These are phyloP conservation scores for Trematosphaeria pertusa DNA, from an alignment of 2,329 filamentous ascomycete genomes.

Conservation along the genomic window DNA sequence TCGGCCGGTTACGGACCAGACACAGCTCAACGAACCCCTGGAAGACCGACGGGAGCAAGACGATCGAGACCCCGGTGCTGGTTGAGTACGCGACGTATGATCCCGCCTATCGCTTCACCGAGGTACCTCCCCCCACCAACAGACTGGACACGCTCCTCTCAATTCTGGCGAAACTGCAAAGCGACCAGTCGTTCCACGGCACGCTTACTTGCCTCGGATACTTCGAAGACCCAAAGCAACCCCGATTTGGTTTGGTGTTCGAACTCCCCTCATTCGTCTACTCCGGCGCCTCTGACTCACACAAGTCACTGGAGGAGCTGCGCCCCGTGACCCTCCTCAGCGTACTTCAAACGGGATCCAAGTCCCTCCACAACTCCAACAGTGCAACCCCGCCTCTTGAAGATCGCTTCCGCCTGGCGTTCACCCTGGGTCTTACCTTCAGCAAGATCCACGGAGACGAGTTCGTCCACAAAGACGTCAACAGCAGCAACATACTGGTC, in stretches of 20 bases:
- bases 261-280: constrained; percentile 67
- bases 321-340: constrained; percentile 55
- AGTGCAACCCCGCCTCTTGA: constrained; percentile 64
- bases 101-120: constrained; percentile 54
- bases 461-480: constrained; percentile 74
- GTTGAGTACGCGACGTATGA: constrained; percentile 71
- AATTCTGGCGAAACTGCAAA: constrained; percentile 38
- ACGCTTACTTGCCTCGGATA: constrained; percentile 70
- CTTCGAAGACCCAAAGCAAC: constrained; percentile 75
- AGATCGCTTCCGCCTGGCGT: constrained; percentile 76
- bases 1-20: constrained; percentile 52
- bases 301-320: constrained; percentile 47
- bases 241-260: constrained; percentile 75
- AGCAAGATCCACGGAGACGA: constrained; percentile 75
- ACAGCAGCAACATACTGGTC: constrained; percentile 72
- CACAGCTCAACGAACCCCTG: constrained; percentile 47
- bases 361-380: constrained; percentile 50
- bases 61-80: constrained; percentile 62
- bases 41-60: constrained; percentile 45
- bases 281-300: constrained; percentile 61
- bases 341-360: constrained; percentile 55
- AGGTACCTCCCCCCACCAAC: constrained; percentile 54
- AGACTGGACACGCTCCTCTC: constrained; percentile 52
- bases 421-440: constrained; percentile 74
- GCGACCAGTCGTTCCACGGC: constrained; percentile 43